A percentile compares a stretch with the other conserved stretches of the same genome.
Conservation (phyloP, 2,329 filamentous ascomycete species). For the Aspergillus sclerotialis region DNA sequence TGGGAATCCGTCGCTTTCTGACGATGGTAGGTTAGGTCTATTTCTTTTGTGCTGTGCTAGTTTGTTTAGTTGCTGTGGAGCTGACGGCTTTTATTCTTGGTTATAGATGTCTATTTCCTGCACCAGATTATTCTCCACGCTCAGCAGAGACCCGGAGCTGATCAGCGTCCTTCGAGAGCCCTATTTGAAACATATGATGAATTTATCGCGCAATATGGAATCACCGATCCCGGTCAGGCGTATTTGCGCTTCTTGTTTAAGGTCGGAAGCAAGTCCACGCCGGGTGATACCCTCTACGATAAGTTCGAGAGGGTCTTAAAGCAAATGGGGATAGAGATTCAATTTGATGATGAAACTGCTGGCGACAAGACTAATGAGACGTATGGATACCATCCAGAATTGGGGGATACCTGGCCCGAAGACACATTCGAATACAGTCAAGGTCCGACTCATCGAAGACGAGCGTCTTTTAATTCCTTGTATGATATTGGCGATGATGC, state of each 20-base stretch:
- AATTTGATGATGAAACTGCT: conserved; percentile 45
- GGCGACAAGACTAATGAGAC: conserved; percentile 29
- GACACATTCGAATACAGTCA: conserved; percentile 11
- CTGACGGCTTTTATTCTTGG: conserved; percentile 3
- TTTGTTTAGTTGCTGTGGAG: neutral
- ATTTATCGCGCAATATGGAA: conserved; percentile 62
- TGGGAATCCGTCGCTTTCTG: conserved; percentile 47
- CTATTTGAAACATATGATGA: conserved; percentile 76
- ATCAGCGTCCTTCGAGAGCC: conserved; percentile 65
- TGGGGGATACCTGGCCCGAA: conserved; percentile 17
- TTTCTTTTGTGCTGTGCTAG: neutral
- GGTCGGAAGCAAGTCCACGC: conserved; percentile 56
- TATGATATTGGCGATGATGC: conserved; percentile 48
- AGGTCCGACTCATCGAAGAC: conserved; percentile 29
- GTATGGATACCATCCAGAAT: conserved; percentile 18
- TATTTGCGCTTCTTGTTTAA: conserved; percentile 73
- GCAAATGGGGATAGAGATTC: conserved; percentile 65
- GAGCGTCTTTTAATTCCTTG: conserved; percentile 50
- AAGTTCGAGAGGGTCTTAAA: conserved; percentile 64
- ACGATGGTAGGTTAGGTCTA: conserved; percentile 55
- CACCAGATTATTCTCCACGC: conserved; percentile 69
- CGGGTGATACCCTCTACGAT: conserved; percentile 54
- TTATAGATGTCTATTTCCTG: conserved; percentile 71
- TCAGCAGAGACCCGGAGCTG: conserved; percentile 57
- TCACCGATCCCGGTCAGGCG: conserved; percentile 66